Conservation (phyloP, 2,329 filamentous ascomycete species). For the Pseudocercospora musae region DNA sequence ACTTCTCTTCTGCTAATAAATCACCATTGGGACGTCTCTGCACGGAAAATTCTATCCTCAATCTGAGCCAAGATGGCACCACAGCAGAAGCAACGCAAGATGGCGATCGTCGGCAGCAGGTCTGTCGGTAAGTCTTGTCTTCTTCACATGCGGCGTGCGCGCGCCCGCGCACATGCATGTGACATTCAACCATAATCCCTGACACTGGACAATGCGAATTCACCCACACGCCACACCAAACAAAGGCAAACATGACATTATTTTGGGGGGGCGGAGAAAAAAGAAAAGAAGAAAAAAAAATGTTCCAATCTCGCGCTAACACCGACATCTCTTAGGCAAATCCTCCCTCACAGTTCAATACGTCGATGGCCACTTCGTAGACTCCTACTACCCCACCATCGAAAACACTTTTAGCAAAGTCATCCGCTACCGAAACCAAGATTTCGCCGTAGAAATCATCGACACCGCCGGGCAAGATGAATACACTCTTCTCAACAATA, state of each 20-base stretch:
- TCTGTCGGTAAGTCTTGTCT: conserved; percentile 71
- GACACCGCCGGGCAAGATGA: conserved; percentile 97
- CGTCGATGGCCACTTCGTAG: conserved; percentile 96
- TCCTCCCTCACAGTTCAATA: conserved; percentile 95
- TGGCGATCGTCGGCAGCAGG: conserved; percentile 91
- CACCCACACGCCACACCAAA: neutral
- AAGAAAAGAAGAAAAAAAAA: too few relatives aligned
- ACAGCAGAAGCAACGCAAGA: conserved; percentile 83
- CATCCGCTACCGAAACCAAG: conserved; percentile 88
- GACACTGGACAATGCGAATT: conserved; percentile 12
- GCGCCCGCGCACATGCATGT: neutral
- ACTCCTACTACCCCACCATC: conserved; percentile 98
- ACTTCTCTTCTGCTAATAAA: neutral
- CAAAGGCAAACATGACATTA: neutral
- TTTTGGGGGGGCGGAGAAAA: too few relatives aligned
- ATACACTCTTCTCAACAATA: conserved; percentile 96
- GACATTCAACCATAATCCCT: conserved; percentile 4
- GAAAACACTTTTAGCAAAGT: conserved; percentile 98
- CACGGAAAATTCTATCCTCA: neutral
- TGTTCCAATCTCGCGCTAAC: too few relatives aligned
- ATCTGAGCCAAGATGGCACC: conserved; percentile 55
- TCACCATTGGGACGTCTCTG: neutral
- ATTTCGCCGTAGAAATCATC: conserved; percentile 94
- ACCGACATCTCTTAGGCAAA: conserved; percentile 83
- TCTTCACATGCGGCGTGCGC: neutral